phyloP scores from a whole-genome alignment of 208 protist genomes.

The Wallacemonas sp. region DNA sequence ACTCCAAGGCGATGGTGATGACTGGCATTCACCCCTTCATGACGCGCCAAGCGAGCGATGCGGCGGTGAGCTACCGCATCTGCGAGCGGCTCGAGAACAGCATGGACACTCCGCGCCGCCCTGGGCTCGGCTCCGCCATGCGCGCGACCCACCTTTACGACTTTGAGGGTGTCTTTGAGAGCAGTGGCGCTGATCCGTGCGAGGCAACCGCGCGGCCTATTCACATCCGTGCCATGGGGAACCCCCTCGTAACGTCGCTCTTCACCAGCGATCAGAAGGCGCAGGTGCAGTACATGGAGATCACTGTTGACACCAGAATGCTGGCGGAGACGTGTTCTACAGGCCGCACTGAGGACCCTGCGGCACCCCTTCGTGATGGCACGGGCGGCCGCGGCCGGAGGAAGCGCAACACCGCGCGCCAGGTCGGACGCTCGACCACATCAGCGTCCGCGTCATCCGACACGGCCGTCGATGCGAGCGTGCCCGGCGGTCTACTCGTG shows the following conservation, averaged over 20 bases:
- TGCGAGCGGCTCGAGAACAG: conserved; percentile 56
- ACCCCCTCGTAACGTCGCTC: conserved; percentile 15
- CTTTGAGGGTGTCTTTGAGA: conserved; percentile 39
- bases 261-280: conserved; percentile 5
- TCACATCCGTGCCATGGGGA: conserved; percentile 49
- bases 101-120: conserved; percentile 47
- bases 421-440: not conserved
- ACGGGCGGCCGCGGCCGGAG: not conserved
- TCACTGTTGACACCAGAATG: not conserved
- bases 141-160: conserved; percentile 45
- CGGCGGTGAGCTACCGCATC: conserved; percentile 31
- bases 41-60: conserved; percentile 12
- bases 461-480: not conserved
- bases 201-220: conserved; percentile 26
- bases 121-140: conserved; percentile 31
- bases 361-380: not conserved
- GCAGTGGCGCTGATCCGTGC: conserved; percentile 21
- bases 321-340: not conserved
- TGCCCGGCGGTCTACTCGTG: conserved; percentile 21
- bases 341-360: not conserved
- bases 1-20: conserved; percentile 25
- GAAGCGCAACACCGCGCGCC: not conserved
- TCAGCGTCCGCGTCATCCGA: not conserved
- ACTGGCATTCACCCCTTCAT: conserved; percentile 37
- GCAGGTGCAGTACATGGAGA: conserved; percentile 19